Evolutionary conservation across 148 eudicot species (phyloP).

Genomic region (Cornus kousa): DNA sequence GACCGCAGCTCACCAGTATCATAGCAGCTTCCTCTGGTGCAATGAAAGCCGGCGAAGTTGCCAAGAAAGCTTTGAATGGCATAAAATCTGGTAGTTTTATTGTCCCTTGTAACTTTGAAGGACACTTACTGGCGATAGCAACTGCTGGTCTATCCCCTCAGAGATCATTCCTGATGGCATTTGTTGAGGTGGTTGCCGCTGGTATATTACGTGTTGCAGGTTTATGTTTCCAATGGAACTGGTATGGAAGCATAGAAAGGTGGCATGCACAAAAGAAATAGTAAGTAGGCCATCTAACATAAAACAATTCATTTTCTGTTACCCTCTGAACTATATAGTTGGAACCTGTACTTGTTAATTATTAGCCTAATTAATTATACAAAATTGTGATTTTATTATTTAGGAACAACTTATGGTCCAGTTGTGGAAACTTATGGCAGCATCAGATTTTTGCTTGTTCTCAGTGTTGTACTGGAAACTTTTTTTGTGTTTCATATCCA

Average conservation of each 20-base stretch:
- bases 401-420: background rate
- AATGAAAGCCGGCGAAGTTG: constrained; percentile 90
- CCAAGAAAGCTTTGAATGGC: constrained; percentile 67
- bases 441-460: background rate
- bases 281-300: constrained; percentile 14
- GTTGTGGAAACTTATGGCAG: background rate
- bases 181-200: constrained; percentile 67
- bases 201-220: constrained; percentile 59
- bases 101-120: constrained; percentile 84
- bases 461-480: background rate
- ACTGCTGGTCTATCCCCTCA: constrained; percentile 94
- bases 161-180: constrained; percentile 78
- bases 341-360: background rate
- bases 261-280: constrained; percentile 55
- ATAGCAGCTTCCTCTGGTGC: constrained; percentile 79
- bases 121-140: constrained; percentile 52
- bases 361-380: background rate
- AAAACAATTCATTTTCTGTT: background rate
- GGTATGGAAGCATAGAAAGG: constrained; percentile 71
- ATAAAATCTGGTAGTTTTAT: constrained; percentile 64
- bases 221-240: constrained; percentile 71
- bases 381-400: background rate
- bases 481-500: background rate
- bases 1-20: constrained; percentile 64
- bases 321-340: background rate